Evolutionary conservation across 1,284 basidiomycete species (phyloP).

Genomic region (Limonomyces culmigenus): DNA sequence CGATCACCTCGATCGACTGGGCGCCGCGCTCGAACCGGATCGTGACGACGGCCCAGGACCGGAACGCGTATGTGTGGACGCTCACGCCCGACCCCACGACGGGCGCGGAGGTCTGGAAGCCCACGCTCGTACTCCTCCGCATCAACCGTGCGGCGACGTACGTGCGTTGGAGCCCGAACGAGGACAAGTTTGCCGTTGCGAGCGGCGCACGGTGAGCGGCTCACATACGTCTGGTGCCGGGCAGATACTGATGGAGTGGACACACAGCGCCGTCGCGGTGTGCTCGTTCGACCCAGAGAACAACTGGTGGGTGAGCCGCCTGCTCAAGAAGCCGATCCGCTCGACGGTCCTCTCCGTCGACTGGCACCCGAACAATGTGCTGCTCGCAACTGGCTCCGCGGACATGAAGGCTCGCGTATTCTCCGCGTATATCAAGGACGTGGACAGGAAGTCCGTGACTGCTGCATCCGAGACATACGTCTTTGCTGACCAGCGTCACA

Average conservation of each 20-base stretch:
- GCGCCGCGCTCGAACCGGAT: slow-evolving; percentile 92
- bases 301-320: slow-evolving; percentile 99
- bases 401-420: slow-evolving; percentile 97
- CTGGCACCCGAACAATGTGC: slow-evolving; percentile 91
- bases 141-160: slow-evolving; percentile 93
- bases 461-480: too few relatives aligned
- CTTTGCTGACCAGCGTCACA: not conserved
- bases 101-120: slow-evolving; percentile 73
- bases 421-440: slow-evolving; percentile 86
- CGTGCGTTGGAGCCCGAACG: slow-evolving; percentile 93
- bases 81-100: slow-evolving; percentile 59
- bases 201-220: slow-evolving; percentile 80
- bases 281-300: slow-evolving; percentile 94
- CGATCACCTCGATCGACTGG: slow-evolving; percentile 98
- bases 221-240: too few relatives aligned
- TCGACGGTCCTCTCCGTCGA: slow-evolving; percentile 83
- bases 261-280: slow-evolving; percentile 81
- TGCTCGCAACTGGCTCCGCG: slow-evolving; percentile 86
- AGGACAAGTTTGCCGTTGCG: slow-evolving; percentile 98
- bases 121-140: slow-evolving; percentile 88
- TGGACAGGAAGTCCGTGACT: slow-evolving; percentile 77
- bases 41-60: slow-evolving; percentile 95
- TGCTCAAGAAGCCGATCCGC: slow-evolving; percentile 81
- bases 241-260: too few relatives aligned
- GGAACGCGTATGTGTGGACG: slow-evolving; percentile 98